Evolutionary conservation across 2,329 filamentous ascomycete genomes (phyloP).

Genomic region (Hypoxylon sp.): DNA sequence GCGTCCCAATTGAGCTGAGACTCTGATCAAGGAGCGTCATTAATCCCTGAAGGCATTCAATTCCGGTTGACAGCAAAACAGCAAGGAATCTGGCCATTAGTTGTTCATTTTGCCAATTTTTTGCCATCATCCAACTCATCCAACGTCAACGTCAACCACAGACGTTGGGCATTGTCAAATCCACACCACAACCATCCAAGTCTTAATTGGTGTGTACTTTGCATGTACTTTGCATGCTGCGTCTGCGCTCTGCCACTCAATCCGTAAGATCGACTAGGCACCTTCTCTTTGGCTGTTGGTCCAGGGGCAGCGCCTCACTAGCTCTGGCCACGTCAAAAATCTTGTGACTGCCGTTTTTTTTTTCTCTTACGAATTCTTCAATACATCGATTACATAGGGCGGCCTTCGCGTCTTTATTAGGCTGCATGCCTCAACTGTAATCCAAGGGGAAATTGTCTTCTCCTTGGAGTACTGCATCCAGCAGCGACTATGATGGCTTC

Average conservation of each 20-base stretch:
- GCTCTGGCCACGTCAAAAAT: conserved; percentile 41
- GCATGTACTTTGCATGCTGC: conserved; percentile 38
- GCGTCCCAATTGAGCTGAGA: conserved; percentile 44
- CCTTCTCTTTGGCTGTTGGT: conserved; percentile 41
- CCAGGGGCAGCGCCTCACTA: conserved; percentile 39
- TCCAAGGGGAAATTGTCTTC: conserved; percentile 52
- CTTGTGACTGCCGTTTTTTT: conserved; percentile 16
- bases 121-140: conserved; percentile 38
- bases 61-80: conserved; percentile 39
- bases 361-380: conserved; percentile 22
- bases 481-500: conserved; percentile 58
- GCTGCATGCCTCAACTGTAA: conserved; percentile 53
- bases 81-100: conserved; percentile 30
- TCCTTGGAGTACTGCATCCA: conserved; percentile 48
- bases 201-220: conserved; percentile 37
- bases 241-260: conserved; percentile 42
- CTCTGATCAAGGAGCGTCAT: conserved; percentile 38
- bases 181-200: conserved; percentile 35
- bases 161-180: conserved; percentile 40
- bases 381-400: conserved; percentile 4
- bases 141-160: conserved; percentile 27
- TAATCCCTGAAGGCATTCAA: conserved; percentile 37
- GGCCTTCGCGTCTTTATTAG: conserved; percentile 39
- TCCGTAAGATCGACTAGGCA: conserved; percentile 32
- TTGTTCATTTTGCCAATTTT: conserved; percentile 26